Evolutionary conservation across 2,329 filamentous ascomycete genomes (phyloP).

Genomic region (Epichloe elymi): DNA sequence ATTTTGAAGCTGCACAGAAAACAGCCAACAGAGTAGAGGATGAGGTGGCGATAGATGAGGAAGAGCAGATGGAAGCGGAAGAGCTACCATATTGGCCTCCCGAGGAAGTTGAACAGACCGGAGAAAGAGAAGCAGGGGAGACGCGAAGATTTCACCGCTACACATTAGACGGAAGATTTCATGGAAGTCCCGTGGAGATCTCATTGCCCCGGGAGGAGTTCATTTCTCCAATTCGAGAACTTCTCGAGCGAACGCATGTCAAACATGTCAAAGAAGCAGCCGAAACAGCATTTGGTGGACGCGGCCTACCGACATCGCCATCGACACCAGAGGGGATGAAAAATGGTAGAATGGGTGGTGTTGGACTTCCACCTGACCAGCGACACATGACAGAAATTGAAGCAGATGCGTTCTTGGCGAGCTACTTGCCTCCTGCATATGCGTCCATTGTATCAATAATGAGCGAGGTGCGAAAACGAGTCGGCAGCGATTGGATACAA

Average conservation of each 20-base stretch:
- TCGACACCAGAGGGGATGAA: slow-evolving; percentile 49
- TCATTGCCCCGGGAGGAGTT: slow-evolving; percentile 59
- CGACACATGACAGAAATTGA: slow-evolving; percentile 61
- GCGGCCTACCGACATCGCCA: slow-evolving; percentile 62
- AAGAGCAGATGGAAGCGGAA: slow-evolving; percentile 14
- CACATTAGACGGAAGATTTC: slow-evolving; percentile 61
- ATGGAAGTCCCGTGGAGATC: slow-evolving; percentile 60
- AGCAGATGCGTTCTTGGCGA: slow-evolving; percentile 58
- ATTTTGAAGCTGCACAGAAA: slow-evolving; percentile 35
- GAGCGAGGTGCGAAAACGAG: slow-evolving; percentile 59
- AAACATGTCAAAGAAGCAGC: slow-evolving; percentile 65
- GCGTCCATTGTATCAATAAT: slow-evolving; percentile 53
- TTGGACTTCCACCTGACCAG: slow-evolving; percentile 51
- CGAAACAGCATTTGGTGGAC: slow-evolving; percentile 63
- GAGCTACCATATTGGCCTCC: slow-evolving; percentile 16
- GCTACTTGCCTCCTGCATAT: slow-evolving; percentile 58
- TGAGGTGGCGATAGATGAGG: slow-evolving; percentile 5
- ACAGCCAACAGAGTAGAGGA: slow-evolving; percentile 22
- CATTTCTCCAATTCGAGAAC: slow-evolving; percentile 52
- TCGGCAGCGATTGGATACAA: slow-evolving; percentile 59
- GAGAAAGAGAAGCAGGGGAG: slow-evolving; percentile 21
- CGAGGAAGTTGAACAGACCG: slow-evolving; percentile 17
- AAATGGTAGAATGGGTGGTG: slow-evolving; percentile 47
- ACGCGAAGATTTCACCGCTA: slow-evolving; percentile 54
- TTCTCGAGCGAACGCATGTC: slow-evolving; percentile 55